Evolutionary conservation across 2,329 filamentous ascomycete species (phyloP).

Genomic region (Arthrobotrys entomopaga): DNA sequence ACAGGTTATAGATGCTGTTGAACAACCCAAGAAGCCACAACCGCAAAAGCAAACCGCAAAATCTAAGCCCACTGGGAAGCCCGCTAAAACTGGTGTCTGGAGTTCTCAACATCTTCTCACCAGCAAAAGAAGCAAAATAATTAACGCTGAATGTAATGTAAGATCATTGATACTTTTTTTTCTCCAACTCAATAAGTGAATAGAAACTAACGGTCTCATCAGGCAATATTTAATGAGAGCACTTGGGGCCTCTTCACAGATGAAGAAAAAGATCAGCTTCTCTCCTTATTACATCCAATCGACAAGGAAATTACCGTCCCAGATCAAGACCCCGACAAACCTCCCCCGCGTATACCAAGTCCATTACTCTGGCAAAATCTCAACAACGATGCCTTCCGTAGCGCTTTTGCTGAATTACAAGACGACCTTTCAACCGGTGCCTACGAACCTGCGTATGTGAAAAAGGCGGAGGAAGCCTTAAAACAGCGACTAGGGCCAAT

Average conservation of each 20-base stretch:
- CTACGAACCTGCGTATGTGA: slow-evolving; percentile 45
- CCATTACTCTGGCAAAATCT: slow-evolving; percentile 51
- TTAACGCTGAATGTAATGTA: slow-evolving; percentile 48
- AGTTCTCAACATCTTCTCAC: slow-evolving; percentile 47
- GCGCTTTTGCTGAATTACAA: slow-evolving; percentile 43
- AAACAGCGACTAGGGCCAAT: slow-evolving; percentile 26
- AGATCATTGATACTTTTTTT: not conserved
- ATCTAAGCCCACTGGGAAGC: slow-evolving; percentile 17
- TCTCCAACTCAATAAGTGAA: not conserved
- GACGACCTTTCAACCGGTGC: slow-evolving; percentile 40
- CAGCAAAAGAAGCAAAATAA: slow-evolving; percentile 49
- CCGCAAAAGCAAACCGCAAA: slow-evolving; percentile 22
- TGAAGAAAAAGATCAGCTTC: slow-evolving; percentile 47
- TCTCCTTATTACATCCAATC: slow-evolving; percentile 43
- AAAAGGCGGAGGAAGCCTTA: slow-evolving; percentile 45
- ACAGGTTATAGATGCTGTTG: slow-evolving; percentile 29
- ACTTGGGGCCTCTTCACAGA: slow-evolving; percentile 49
- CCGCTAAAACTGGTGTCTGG: slow-evolving; percentile 34
- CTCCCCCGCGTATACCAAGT: slow-evolving; percentile 42
- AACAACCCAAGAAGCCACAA: slow-evolving; percentile 11
- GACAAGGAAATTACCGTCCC: slow-evolving; percentile 48
- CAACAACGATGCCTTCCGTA: slow-evolving; percentile 52
- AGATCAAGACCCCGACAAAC: slow-evolving; percentile 35
- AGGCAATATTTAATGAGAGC: slow-evolving; percentile 50
- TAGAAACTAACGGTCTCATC: not conserved